Evolutionary conservation across 345 rosid species (phyloP), one percentile per base, ranked within the genome.

Genomic region (Anastatica hierochuntica): DNA sequence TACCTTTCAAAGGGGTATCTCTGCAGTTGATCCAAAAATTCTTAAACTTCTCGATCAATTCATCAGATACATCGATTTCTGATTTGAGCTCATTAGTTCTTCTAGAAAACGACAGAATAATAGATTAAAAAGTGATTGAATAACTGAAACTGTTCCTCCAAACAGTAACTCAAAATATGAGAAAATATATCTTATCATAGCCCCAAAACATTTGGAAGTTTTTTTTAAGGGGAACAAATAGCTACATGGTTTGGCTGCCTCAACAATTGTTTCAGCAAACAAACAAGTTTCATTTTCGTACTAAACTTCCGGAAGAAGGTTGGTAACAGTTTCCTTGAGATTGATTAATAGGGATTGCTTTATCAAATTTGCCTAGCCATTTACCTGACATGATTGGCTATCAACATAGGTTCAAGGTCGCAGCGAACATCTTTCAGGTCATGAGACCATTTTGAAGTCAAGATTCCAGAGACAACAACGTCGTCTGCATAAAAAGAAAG

Each of bases 361-460:
- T 45, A 26, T 16, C 26, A 24, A 8, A 23, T 5, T 53, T 58
- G 0, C 8, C 15, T 14, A 55, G 39, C 30, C 27, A 71, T 46
- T 63, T 81, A 87, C 98, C 94, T 84, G 58, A 84, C 73, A 71
- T 87, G 77, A 64, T 90, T 90, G 30, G 94, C 96, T 59, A 90
- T 67, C 65, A 90, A 64, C 49, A 79, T 58, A 35, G 95, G 98
- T 54, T 87, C 95, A 74, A 90, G 96, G 69, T 83, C 94, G 63
- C 94, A 82, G 29, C 98, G 94, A 10, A 87, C 98, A 41, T 88
- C 96, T 73, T 77, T 90, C 44, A 84, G 45, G 62, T 87, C 90
- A 62, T 94, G 84, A 71, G 98, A 84, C 98, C 98, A 90, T 70
- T 79, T 85, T 37, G 95, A 84, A 33, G 95, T 90, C 73, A 90